A percentile compares a stretch with the other conserved stretches of the same genome.
Conservation (phyloP, 306 rosid genomes). For the Gillenia trifoliata region DNA sequence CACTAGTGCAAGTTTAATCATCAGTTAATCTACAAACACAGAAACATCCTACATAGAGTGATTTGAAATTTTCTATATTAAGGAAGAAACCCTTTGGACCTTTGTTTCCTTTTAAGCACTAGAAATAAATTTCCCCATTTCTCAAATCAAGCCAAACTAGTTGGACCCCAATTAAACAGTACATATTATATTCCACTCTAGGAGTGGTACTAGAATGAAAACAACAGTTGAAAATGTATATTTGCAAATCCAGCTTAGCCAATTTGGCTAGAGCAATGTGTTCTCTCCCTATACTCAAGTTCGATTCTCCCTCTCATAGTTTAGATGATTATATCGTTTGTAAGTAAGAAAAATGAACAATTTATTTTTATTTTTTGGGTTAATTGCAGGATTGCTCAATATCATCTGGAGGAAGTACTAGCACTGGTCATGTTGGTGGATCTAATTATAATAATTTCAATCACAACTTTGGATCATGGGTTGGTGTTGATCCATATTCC, state of each 20-base stretch:
- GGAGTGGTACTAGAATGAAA: neutral
- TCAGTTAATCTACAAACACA: neutral
- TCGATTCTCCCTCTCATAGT: neutral
- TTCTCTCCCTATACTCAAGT: neutral
- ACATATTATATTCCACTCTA: neutral
- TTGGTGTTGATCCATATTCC: constrained; percentile 62
- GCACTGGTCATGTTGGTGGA: constrained; percentile 38
- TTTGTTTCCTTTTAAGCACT: neutral
- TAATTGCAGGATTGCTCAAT: constrained; percentile 54
- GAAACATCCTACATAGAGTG: neutral
- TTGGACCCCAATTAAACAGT: neutral
- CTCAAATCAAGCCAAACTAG: constrained; percentile 3
- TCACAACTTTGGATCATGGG: constrained; percentile 53
- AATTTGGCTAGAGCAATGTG: neutral
- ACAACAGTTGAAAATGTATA: neutral
- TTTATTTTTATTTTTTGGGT: neutral
- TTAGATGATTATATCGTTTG: neutral
- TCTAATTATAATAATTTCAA: constrained; percentile 1
- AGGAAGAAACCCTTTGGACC: constrained; percentile 7
- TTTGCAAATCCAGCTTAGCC: neutral
- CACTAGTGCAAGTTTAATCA: constrained; percentile 6
- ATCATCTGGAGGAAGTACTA: constrained; percentile 44
- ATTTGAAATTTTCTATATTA: constrained; percentile 27
- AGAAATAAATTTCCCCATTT: constrained; percentile 2
- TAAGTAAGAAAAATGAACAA: neutral